Conservation (phyloP, 208 protist genomes). For the Crithidia bombi region DNA sequence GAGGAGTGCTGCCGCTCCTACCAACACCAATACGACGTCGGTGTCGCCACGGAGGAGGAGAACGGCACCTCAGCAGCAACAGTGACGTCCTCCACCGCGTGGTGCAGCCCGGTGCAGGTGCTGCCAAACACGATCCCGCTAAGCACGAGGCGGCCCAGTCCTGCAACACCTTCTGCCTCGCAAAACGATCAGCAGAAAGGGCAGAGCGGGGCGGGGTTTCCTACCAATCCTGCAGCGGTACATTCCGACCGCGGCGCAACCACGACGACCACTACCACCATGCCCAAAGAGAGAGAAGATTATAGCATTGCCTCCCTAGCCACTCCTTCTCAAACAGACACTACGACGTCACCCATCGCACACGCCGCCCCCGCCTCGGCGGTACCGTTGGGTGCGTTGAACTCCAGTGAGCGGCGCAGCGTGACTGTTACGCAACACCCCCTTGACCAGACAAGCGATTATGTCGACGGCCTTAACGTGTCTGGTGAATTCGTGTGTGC, state of each 20-base stretch:
- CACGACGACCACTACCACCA: no score
- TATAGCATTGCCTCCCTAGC: no score
- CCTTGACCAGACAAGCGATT: neutral
- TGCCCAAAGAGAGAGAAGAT: no score
- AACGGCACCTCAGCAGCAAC: neutral
- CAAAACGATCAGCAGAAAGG: no score
- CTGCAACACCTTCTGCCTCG: neutral
- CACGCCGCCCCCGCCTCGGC: neutral
- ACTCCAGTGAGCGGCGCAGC: constrained; percentile 16
- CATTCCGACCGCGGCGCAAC: no score
- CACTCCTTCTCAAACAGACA: neutral
- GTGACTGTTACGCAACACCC: constrained; percentile 16
- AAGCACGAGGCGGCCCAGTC: neutral
- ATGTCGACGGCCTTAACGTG: neutral
- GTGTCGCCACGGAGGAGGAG: neutral
- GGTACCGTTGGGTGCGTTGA: neutral
- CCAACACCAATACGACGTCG: neutral
- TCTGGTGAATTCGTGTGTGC: neutral
- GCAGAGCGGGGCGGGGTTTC: no score
- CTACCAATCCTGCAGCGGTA: no score
- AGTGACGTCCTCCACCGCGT: neutral
- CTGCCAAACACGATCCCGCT: neutral
- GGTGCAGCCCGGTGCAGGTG: constrained; percentile 14
- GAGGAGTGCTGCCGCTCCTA: neutral
- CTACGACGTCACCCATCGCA: neutral